These are phyloP conservation scores for Macadamia tetraphylla DNA, from an alignment of 164 flowering plant genomes.

Conservation along the genomic window DNA sequence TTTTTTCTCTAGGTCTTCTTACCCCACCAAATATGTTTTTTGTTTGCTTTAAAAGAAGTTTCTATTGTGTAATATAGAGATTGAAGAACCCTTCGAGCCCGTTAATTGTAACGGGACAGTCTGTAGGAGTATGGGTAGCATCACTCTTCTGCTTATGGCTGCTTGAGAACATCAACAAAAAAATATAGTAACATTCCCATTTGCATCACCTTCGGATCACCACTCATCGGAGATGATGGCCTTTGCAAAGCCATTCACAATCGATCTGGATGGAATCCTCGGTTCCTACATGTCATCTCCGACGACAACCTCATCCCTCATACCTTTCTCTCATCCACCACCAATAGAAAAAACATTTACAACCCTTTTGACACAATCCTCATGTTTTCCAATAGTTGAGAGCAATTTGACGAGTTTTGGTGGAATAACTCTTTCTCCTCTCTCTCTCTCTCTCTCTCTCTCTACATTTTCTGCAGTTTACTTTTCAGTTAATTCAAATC, in stretches of 20 bases:
- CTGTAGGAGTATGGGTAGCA: slow-evolving; percentile 45
- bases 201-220: slow-evolving; percentile 50
- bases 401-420: too few relatives aligned
- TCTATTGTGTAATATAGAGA: too few relatives aligned
- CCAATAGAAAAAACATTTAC: slow-evolving; percentile 9
- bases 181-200: slow-evolving; percentile 19
- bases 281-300: slow-evolving; percentile 35
- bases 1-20: too few relatives aligned
- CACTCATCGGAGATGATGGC: slow-evolving; percentile 31
- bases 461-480: too few relatives aligned
- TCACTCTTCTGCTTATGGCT: slow-evolving; percentile 47
- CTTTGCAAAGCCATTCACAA: slow-evolving; percentile 9
- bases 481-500: too few relatives aligned
- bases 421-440: too few relatives aligned
- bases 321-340: background rate
- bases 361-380: slow-evolving; percentile 44
- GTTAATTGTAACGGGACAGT: slow-evolving; percentile 35
- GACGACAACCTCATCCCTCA: slow-evolving; percentile 26
- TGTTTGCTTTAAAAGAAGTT: too few relatives aligned
- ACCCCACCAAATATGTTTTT: too few relatives aligned
- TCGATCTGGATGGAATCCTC: slow-evolving; percentile 25
- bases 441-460: too few relatives aligned
- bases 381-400: slow-evolving; percentile 17
- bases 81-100: background rate
- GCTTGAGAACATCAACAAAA: slow-evolving; percentile 14